Evolutionary conservation across 1,284 basidiomycete species (phyloP).

Genomic region (Anthracocystis walkeri): DNA sequence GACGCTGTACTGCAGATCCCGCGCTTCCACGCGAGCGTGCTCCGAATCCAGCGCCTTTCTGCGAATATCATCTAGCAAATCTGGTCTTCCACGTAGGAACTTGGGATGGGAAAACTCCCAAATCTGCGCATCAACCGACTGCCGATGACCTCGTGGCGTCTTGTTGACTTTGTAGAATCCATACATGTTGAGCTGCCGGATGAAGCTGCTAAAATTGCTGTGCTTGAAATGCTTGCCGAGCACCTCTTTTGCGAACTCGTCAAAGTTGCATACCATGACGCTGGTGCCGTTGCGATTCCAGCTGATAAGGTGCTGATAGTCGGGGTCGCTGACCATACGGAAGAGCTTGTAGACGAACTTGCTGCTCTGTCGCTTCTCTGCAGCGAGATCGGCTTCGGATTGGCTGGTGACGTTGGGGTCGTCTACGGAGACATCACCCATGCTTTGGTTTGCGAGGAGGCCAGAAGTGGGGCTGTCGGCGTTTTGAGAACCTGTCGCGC

Average conservation of each 20-base stretch:
- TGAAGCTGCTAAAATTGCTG: slow-evolving; percentile 84
- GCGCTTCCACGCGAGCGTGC: slow-evolving; percentile 58
- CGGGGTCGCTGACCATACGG: slow-evolving; percentile 61
- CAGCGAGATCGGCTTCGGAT: slow-evolving; percentile 48
- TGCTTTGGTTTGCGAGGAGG: slow-evolving; percentile 27
- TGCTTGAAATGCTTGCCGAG: slow-evolving; percentile 71
- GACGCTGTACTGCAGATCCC: slow-evolving; percentile 62
- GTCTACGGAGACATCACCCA: slow-evolving; percentile 41
- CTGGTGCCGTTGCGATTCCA: slow-evolving; percentile 61
- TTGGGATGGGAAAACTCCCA: slow-evolving; percentile 92
- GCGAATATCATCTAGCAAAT: slow-evolving; percentile 85
- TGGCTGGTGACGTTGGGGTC: slow-evolving; percentile 40
- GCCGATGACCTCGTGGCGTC: slow-evolving; percentile 82
- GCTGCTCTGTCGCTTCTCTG: slow-evolving; percentile 54
- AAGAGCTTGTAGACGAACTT: slow-evolving; percentile 65
- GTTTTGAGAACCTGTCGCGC: slow-evolving; percentile 38
- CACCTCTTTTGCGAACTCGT: slow-evolving; percentile 67
- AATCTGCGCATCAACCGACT: slow-evolving; percentile 81
- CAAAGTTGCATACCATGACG: slow-evolving; percentile 65
- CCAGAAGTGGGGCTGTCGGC: slow-evolving; percentile 43
- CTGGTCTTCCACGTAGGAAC: slow-evolving; percentile 82
- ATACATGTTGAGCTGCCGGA: slow-evolving; percentile 86
- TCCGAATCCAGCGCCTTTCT: slow-evolving; percentile 75
- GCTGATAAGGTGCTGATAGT: slow-evolving; percentile 61
- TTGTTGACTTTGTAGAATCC: slow-evolving; percentile 72